Percentiles rank a stretch among this genome's conserved stretches.
Evolutionary conservation across 1,139 yeast genomes (phyloP).

Genomic region (Debaryomyces sp.): DNA sequence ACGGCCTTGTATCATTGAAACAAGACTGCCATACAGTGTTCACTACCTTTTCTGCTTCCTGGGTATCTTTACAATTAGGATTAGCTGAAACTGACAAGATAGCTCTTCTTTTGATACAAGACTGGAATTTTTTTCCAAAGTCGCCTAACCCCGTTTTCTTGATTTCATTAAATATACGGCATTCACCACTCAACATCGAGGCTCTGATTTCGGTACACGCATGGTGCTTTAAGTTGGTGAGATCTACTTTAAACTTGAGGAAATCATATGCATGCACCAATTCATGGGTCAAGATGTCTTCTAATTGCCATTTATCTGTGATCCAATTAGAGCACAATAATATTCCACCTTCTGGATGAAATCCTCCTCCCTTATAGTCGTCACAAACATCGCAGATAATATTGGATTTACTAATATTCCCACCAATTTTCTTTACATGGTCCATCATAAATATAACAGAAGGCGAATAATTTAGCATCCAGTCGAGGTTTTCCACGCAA

Average conservation of each 20-base stretch:
- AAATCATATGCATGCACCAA: slow-evolving; percentile 93
- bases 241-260: slow-evolving; percentile 81
- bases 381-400: slow-evolving; percentile 86
- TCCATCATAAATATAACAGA: slow-evolving; percentile 86
- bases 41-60: slow-evolving; percentile 79
- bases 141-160: slow-evolving; percentile 61
- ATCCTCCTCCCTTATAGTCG: slow-evolving; percentile 89
- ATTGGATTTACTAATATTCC: slow-evolving; percentile 45
- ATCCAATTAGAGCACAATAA: slow-evolving; percentile 85
- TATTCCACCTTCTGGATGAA: slow-evolving; percentile 86
- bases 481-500: slow-evolving; percentile 75
- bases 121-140: slow-evolving; percentile 84
- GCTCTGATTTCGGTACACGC: slow-evolving; percentile 98
- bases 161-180: slow-evolving; percentile 87
- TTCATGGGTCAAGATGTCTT: slow-evolving; percentile 91
- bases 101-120: slow-evolving; percentile 88
- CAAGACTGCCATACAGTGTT: slow-evolving; percentile 91
- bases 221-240: slow-evolving; percentile 84
- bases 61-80: slow-evolving; percentile 73
- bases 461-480: slow-evolving; percentile 83
- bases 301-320: slow-evolving; percentile 77
- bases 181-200: slow-evolving; percentile 90
- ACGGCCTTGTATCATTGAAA: slow-evolving; percentile 93
- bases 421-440: slow-evolving; percentile 74
- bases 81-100: slow-evolving; percentile 80